phyloP scores from a whole-genome alignment of 2,329 filamentous ascomycete genomes.

The Aspergillus latus region DNA sequence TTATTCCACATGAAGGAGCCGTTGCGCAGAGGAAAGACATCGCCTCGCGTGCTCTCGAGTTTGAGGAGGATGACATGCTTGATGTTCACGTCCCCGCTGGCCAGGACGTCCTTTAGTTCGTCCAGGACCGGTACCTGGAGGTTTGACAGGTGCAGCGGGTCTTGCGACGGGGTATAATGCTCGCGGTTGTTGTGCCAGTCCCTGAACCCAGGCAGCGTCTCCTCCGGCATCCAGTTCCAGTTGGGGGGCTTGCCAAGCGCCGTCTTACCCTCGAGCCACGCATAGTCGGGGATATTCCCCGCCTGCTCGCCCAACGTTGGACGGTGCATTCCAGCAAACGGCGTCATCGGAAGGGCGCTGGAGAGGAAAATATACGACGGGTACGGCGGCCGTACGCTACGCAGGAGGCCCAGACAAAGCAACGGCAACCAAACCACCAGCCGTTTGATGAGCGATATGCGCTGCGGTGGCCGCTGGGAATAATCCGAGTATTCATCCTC shows the following conservation, averaged over 20 bases:
- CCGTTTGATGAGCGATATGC: conserved; percentile 16
- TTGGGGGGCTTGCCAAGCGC: conserved; percentile 21
- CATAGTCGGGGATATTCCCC: conserved; percentile 22
- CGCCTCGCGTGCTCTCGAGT: conserved; percentile 49
- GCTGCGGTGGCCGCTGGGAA: conserved; percentile 6
- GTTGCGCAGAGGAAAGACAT: conserved; percentile 48
- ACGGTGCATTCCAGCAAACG: conserved; percentile 23
- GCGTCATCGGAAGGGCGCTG: conserved; percentile 24
- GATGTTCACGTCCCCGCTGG: conserved; percentile 34
- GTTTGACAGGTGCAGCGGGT: conserved; percentile 47
- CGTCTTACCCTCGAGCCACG: conserved; percentile 22
- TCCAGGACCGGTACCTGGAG: conserved; percentile 30
- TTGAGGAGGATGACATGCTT: conserved; percentile 48
- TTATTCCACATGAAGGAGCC: conserved; percentile 37
- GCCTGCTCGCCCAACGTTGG: conserved; percentile 22
- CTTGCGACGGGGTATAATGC: conserved; percentile 38
- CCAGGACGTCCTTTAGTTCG: conserved; percentile 29
- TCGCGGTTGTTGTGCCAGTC: conserved; percentile 24
- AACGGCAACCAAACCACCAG: conserved; percentile 24
- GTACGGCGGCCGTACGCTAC: conserved; percentile 28
- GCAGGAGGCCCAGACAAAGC: conserved; percentile 26
- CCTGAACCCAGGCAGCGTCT: conserved; percentile 25
- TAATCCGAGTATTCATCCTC: conserved; percentile 22
- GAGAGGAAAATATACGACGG: conserved; percentile 31
- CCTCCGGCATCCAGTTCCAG: conserved; percentile 29